Conservation (phyloP, 2,329 filamentous ascomycete genomes). For the Atkinsonella texensis region DNA sequence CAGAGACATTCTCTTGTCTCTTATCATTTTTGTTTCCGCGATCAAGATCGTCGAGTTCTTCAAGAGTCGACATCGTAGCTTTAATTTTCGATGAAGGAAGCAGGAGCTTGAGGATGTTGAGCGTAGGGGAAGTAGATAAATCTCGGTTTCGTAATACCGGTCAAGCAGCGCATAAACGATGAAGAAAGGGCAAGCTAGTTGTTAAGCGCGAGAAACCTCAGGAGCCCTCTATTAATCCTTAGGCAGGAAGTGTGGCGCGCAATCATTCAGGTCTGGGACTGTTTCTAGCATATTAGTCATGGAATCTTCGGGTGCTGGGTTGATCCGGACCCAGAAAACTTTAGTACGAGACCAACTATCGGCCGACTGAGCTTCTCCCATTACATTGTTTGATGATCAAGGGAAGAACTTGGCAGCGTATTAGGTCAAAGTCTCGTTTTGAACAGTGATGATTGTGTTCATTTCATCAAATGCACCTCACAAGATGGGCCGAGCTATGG, state of each 20-base stretch:
- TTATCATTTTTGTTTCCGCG: constrained; percentile 67
- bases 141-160: not conserved
- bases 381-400: not conserved
- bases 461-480: not conserved
- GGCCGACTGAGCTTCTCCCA: not conserved
- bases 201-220: not conserved
- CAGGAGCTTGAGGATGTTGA: not conserved
- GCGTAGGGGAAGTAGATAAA: not conserved
- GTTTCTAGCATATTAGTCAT: not conserved
- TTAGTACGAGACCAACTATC: not conserved
- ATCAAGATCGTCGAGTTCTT: constrained; percentile 85
- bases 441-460: not conserved
- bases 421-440: not conserved
- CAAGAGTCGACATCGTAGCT: constrained; percentile 68
- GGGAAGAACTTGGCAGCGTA: not conserved
- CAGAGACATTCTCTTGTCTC: constrained; percentile 23
- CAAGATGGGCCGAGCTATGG: constrained; percentile 13
- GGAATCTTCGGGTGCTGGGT: not conserved
- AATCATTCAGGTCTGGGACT: constrained; percentile 7
- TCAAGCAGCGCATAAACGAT: not conserved
- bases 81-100: not conserved
- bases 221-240: not conserved
- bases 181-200: not conserved
- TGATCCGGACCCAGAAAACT: not conserved
- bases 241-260: constrained; percentile 15